Conservation (phyloP, 2,329 filamentous ascomycete genomes). For the Colletotrichum tabaci region DNA sequence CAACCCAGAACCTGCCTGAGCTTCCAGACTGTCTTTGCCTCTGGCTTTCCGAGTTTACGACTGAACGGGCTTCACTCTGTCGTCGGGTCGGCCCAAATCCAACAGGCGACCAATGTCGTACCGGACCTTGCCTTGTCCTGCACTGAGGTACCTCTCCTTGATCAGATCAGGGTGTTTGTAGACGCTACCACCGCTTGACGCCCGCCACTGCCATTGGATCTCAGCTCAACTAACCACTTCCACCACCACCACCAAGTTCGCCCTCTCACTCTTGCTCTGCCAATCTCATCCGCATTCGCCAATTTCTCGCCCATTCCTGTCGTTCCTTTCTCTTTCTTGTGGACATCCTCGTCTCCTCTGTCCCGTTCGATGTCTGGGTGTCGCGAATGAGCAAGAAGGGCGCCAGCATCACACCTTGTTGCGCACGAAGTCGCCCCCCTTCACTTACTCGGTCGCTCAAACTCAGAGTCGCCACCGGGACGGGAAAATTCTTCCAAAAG, state of each 20-base stretch:
- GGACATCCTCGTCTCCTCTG: neutral
- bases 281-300: conserved; percentile 36
- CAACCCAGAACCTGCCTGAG: conserved; percentile 14
- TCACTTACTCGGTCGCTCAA: conserved; percentile 32
- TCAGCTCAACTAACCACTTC: conserved; percentile 3
- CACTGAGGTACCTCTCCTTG: neutral
- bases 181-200: neutral
- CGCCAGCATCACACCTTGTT: conserved; percentile 14
- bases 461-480: conserved; percentile 22
- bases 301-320: conserved; percentile 32
- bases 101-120: too few species aligned
- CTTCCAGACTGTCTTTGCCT: conserved; percentile 13
- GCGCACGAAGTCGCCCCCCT: conserved; percentile 22
- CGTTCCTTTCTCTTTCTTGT: conserved; percentile 10
- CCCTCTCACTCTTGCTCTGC: conserved; percentile 6
- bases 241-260: conserved; percentile 1
- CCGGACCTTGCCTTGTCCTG: neutral
- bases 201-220: conserved; percentile 15
- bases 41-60: neutral
- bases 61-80: neutral
- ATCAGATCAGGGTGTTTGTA: neutral
- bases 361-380: neutral
- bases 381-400: conserved; percentile 14
- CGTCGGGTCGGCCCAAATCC: neutral
- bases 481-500: neutral